These are phyloP conservation scores for Apiotrichum sp. DNA, from an alignment of 1,284 basidiomycete genomes.

Conservation along the genomic window DNA sequence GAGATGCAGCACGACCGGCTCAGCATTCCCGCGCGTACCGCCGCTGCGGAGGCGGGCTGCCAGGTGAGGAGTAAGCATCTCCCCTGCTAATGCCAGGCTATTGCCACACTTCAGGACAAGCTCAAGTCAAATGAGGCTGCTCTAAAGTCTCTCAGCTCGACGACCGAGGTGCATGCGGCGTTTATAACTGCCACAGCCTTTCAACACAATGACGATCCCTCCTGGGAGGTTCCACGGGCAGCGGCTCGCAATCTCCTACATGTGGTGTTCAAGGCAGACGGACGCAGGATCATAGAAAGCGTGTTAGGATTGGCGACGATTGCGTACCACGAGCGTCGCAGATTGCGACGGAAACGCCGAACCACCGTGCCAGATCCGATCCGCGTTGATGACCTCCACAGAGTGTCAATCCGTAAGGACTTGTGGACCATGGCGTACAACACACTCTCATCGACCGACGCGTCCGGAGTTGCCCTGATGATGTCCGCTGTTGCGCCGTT, in stretches of 20 bases:
- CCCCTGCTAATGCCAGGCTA: constrained; percentile 10
- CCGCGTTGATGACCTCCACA: constrained; percentile 24
- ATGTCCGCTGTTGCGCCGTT: constrained; percentile 56
- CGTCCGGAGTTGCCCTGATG: constrained; percentile 55
- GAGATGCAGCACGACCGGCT: constrained; percentile 71
- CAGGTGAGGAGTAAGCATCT: constrained; percentile 51
- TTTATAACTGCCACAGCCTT: constrained; percentile 61
- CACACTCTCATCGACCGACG: constrained; percentile 56
- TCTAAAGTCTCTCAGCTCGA: constrained; percentile 23
- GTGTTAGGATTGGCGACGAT: constrained; percentile 31
- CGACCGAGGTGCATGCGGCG: constrained; percentile 42
- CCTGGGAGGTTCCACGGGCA: constrained; percentile 20
- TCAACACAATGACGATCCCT: constrained; percentile 21
- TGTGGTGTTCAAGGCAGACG: constrained; percentile 44
- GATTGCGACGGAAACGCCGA: constrained; percentile 14
- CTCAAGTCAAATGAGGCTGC: constrained; percentile 5
- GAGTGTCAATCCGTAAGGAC: constrained; percentile 50
- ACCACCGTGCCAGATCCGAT: constrained; percentile 15
- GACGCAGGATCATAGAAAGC: constrained; percentile 28
- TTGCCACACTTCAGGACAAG: constrained; percentile 13
- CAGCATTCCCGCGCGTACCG: constrained; percentile 52
- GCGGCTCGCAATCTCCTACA: constrained; percentile 42
- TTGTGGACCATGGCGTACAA: constrained; percentile 66
- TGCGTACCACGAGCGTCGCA: constrained; percentile 23
- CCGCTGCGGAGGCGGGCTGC: constrained; percentile 56